These are phyloP conservation scores for Arachis hypogaea DNA, from an alignment of 306 rosid species.

Conservation along the genomic window DNA sequence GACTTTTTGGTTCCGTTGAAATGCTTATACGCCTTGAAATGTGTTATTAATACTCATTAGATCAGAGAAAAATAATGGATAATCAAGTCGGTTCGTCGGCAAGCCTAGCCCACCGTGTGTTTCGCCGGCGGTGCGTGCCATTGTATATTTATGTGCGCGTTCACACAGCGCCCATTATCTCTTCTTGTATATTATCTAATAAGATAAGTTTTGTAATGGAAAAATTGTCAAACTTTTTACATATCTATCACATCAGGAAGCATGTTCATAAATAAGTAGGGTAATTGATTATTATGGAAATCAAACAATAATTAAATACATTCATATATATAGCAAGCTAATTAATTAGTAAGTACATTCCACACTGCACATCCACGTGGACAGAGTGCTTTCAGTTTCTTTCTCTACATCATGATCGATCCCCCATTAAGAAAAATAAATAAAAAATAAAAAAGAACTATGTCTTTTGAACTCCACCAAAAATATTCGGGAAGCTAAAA, in stretches of 20 bases:
- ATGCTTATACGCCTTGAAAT: conserved; percentile 36
- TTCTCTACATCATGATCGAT: conserved; percentile 38
- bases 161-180: conserved; percentile 28
- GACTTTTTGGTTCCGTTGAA: conserved; percentile 27
- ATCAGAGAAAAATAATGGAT: conserved; percentile 22
- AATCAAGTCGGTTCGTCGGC: conserved; percentile 53
- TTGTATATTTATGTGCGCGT: conserved; percentile 32
- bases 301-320: background rate
- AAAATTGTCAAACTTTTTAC: conserved; percentile 6
- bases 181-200: too few species aligned
- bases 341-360: conserved; percentile 8
- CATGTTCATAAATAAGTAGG: conserved; percentile 23
- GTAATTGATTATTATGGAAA: conserved; percentile 22
- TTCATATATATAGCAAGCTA: conserved; percentile 31
- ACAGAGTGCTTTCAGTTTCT: conserved; percentile 55
- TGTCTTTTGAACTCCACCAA: conserved; percentile 36
- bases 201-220: background rate
- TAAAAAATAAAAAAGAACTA: background rate
- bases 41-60: background rate
- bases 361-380: conserved; percentile 61
- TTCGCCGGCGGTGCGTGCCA: conserved; percentile 54
- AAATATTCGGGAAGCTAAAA: conserved; percentile 29
- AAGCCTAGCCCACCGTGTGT: conserved; percentile 38
- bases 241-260: conserved; percentile 33
- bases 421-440: background rate